Evolutionary conservation across 2,329 filamentous ascomycete species (phyloP), one percentile per base, ranked within the genome.

Genomic region (Cercospora brassicicola): DNA sequence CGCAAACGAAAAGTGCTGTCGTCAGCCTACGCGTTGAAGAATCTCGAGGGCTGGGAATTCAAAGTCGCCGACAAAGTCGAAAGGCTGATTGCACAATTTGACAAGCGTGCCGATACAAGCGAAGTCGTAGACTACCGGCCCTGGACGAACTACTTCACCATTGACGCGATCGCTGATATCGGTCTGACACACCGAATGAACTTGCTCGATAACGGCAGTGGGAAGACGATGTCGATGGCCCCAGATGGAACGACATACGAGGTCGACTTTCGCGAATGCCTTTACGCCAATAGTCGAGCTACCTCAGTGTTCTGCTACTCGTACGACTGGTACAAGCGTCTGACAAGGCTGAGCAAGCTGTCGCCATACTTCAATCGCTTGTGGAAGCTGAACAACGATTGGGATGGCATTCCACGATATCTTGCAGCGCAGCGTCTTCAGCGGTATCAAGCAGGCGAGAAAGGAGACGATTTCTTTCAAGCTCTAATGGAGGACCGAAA

Each of bases 391-490:
- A 81, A 80, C 69, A 75, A 81, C 39, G 78, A 79, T 51, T 77
- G 77, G 77, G 76, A 85, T 15, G 82, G 80, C n/a, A 82, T 87
- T 63, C 82, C 84, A 1, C 79, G 81, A 62, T 81, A 83, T 53
- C 82, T 82, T 0, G 79, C 83, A 0, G 80, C 77, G 1, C 73
- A 82, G 45, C 80, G 84, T 0, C 73, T 85, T 18, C 72, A 80
- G 65, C 78, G 84, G 3, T 84, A 86, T 70, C 74, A 81, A 23
- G 78, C 77, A 0, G 86, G 86, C 26, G 86, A 88, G 75, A 84
- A 84, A 68, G 79, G 88, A 0, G 83, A 86, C 55, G 87, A 89
- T 71, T 88, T 89, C 76, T 88, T 89, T 78, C 79, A 83, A 62
- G 80, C 81, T 0, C 74, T 88, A 4, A 86, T 89, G 84, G 83